phyloP scores from a whole-genome alignment of 1,284 basidiomycete genomes.

The Xerocomus nothofagi region DNA sequence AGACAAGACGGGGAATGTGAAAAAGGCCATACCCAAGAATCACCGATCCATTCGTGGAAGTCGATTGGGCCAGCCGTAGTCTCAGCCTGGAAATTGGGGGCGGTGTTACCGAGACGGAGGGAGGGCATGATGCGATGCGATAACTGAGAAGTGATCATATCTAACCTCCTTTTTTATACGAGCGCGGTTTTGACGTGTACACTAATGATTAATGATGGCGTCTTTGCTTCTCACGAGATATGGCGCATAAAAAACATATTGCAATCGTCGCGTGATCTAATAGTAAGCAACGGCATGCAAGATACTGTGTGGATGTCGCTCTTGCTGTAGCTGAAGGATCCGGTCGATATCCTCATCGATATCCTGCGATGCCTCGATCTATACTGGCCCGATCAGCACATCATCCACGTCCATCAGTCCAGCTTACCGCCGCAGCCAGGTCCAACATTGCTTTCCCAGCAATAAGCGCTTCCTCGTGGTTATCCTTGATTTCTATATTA shows the following conservation, averaged over 20 bases:
- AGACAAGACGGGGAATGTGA: not conserved
- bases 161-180: conserved; percentile 24
- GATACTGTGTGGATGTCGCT: conserved; percentile 88
- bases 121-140: conserved; percentile 37
- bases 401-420: conserved; percentile 6
- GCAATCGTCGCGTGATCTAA: conserved; percentile 42
- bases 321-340: conserved; percentile 83
- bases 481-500: conserved; percentile 99
- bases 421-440: conserved; percentile 82
- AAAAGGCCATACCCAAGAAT: conserved; percentile 73
- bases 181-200: not conserved
- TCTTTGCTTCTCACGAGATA: conserved; percentile 47
- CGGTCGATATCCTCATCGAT: conserved; percentile 89
- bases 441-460: conserved; percentile 96
- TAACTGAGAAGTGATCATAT: conserved; percentile 7
- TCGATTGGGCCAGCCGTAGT: conserved; percentile 77
- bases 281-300: conserved; percentile 92
- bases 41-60: conserved; percentile 91
- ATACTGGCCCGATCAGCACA: conserved; percentile 16
- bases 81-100: conserved; percentile 82
- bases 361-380: conserved; percentile 88
- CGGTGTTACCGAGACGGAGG: conserved; percentile 75
- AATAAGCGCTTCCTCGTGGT: conserved; percentile 96
- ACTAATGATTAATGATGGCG: conserved; percentile 40
- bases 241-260: conserved; percentile 16